Evolutionary conservation across 2,329 filamentous ascomycete species (phyloP), one percentile per base, ranked within the genome.

Genomic region (Cordyceps militaris): DNA sequence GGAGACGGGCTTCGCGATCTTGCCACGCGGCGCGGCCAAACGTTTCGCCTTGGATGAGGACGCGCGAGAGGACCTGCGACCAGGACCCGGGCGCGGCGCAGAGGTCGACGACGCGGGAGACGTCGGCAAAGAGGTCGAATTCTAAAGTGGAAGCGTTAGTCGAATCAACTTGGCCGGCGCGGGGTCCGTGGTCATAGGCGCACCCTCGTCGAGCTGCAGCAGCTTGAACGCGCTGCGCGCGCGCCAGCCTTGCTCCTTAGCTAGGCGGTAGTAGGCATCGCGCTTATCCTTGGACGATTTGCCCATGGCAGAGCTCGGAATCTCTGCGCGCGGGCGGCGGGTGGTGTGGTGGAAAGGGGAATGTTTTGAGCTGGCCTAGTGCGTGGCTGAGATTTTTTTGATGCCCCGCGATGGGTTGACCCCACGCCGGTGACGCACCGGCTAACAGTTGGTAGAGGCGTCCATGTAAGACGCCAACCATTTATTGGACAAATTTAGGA

Each of bases 201-300:
- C n/a, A 85, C 84, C 84, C 76, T 87, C 91, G 71, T 99, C 92
- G 24, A 99, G 84, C 73, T 99, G 94, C 13, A 99, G 84, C 24
- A 99, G 83, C 74, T 99, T 99, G 78, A 97, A 99, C 9, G 94
- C 94, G 64, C 91, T 96, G 59, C 94, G 84, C 28, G 94, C 94
- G 36, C 94, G 89, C 93, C 94, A 99, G 63, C 95, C 95, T 78
- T 99, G 94, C 73, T 99, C 94, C 75, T 99, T 99, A 19, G 94
- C 94, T 9, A 99, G 88, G 56, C 94, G 85, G 69, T 99, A 99
- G 75, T 99, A 99, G 47, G 92, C 92, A 72, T 99, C 94, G 55
- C 94, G 89, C 76, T 99, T 99, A 70, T 99, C 94, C 74, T 99
- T 99, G 49, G 93, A 97, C 1, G 94, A 96, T 72, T 97, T 97